Conservation (phyloP, 2,329 filamentous ascomycete species). For the Drechslerella dactyloides region DNA sequence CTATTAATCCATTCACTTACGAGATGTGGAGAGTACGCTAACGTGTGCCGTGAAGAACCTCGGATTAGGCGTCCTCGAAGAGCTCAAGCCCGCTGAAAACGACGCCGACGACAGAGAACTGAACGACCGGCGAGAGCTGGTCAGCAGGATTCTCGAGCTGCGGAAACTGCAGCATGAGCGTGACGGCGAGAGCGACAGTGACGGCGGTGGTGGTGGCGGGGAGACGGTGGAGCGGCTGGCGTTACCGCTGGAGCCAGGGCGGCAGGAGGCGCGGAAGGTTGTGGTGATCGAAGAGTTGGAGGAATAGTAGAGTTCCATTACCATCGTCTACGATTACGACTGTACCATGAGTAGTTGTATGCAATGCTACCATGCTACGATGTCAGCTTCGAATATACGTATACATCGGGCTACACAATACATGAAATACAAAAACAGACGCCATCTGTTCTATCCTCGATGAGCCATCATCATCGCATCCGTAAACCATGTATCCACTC, state of each 20-base stretch:
- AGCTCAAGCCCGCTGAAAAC: conserved; percentile 55
- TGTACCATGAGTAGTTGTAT: conserved; percentile 6
- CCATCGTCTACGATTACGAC: neutral
- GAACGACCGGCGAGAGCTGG: conserved; percentile 27
- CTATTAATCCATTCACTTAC: neutral
- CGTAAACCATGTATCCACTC: too few relatives aligned
- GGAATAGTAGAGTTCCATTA: neutral
- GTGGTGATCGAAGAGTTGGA: conserved; percentile 43
- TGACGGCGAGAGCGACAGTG: conserved; percentile 5
- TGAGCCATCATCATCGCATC: too few relatives aligned
- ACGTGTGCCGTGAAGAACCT: conserved; percentile 56
- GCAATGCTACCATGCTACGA: too few relatives aligned
- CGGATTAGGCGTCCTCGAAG: conserved; percentile 61
- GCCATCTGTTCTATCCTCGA: too few relatives aligned
- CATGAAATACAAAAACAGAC: too few relatives aligned
- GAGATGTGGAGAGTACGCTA: neutral
- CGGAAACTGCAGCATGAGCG: conserved; percentile 20
- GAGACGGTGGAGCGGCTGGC: conserved; percentile 8
- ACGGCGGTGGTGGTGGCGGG: neutral
- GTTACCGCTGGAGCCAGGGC: conserved; percentile 9
- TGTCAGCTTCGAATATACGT: too few relatives aligned
- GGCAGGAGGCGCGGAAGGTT: conserved; percentile 27
- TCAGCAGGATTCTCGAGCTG: conserved; percentile 31
- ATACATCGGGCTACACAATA: too few relatives aligned
- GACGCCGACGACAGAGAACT: conserved; percentile 17